A percentile compares a stretch with the other conserved stretches of the same genome.
These are phyloP conservation scores for Fusarium neocosmosporiellum DNA, from an alignment of 2,329 filamentous ascomycete species.

Conservation along the genomic window DNA sequence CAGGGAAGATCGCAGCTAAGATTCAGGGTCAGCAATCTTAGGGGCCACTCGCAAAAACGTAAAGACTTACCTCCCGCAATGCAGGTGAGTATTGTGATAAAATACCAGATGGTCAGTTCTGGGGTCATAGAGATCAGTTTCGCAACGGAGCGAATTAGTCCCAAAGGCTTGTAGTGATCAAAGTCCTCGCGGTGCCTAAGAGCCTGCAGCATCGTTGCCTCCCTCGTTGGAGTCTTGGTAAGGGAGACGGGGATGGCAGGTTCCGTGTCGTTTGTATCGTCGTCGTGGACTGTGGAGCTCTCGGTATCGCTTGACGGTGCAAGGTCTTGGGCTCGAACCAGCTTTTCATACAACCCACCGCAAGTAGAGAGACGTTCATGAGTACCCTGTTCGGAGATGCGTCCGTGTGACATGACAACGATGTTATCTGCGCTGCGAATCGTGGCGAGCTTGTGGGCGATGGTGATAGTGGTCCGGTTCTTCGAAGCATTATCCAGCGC, in stretches of 20 bases:
- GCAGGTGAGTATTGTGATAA: background rate
- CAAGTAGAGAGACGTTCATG: slow-evolving; percentile 59
- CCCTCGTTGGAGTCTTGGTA: background rate
- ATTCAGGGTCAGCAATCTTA: background rate
- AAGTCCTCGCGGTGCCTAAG: background rate
- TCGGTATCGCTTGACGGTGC: background rate
- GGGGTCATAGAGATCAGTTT: background rate
- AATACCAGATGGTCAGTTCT: background rate
- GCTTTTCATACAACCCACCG: slow-evolving; percentile 57
- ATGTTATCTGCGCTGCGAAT: slow-evolving; percentile 50
- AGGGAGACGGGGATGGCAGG: background rate
- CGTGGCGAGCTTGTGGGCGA: slow-evolving; percentile 69
- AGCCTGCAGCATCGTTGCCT: background rate
- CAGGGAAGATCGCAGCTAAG: background rate
- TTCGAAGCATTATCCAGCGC: slow-evolving; percentile 63
- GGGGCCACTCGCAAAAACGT: background rate
- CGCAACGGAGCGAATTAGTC: background rate
- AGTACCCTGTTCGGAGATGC: slow-evolving; percentile 68
- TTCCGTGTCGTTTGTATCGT: background rate
- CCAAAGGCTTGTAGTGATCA: background rate
- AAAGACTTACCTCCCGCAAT: background rate
- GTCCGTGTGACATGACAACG: slow-evolving; percentile 67
- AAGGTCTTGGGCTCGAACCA: slow-evolving; percentile 55
- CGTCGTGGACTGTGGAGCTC: background rate
- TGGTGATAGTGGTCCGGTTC: slow-evolving; percentile 65